Evolutionary conservation across 768 basidiomycete species (phyloP), one percentile per base, ranked within the genome.

Genomic region (Tylopilus balloui): DNA sequence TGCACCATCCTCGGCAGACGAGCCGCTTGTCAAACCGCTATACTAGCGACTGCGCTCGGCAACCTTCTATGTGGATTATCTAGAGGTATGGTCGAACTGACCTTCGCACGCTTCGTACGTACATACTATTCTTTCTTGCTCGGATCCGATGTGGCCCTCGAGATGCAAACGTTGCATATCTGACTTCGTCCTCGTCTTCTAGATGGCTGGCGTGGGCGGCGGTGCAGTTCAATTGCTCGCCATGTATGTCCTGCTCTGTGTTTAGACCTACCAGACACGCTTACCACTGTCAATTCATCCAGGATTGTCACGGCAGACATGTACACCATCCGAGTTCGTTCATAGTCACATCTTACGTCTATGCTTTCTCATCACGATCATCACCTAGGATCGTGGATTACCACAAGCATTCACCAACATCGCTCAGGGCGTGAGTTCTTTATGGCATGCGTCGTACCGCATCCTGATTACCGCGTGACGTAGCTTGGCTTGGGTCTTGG

Each of bases 401-500:
- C 46, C 50, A 0, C 60, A 60, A 85, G 87, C 68, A 80, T 39
- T 74, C 74, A 36, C 81, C 20, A 52, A 39, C 12, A 48, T 62
- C 13, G 39, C 23, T 36, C 51, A 51, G 15, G 54, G 57, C 0
- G 60, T 61, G 37, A 51, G 60, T 45, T 41, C 3, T 3, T n/a
- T 6, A 3, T 34, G 11, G 7, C 19, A 14, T 11, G 6, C 24
- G 10, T 37, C 8, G 0, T 32, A 6, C 17, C 11, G 24, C 21
- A 13, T 17, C 24, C 29, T 19, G 3, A 40, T 25, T 6, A 3
- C 17, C 6, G 10, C 15, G 4, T 15, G 11, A 15, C 25, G 13
- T 38, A 63, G 61, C 47, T 63, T 8, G 60, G 61, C 6, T 21
- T 60, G 40, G 60, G 61, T 29, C 48, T 62, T 5, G 60, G 60